Base-by-base conservation (phyloP, 2,329 filamentous ascomycete species). In the Sporothrix pseudoabietina region DNA sequence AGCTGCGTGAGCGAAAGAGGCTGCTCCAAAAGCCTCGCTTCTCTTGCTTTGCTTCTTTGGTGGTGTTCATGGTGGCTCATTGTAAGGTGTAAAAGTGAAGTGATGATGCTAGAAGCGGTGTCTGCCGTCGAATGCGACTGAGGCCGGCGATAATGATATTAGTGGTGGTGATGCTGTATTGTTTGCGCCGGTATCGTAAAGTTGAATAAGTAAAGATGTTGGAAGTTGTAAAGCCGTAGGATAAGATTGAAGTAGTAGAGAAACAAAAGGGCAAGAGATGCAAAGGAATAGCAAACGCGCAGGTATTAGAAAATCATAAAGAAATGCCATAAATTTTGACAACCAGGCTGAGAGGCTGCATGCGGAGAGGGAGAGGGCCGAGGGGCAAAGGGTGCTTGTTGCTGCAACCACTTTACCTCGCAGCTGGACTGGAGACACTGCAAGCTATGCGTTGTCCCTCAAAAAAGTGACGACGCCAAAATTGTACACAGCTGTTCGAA, bases 1-100 rank as follows among this genome's bases (percentile, higher is more conserved):
- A 80, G 78, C 84, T 86, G 74, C 83, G 83, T 75, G 81, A 84
- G 75, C 86, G 84, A 76, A 89, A 82, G 72, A 89, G 80, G 74
- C 82, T 81, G 72, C 71, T 75, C 84, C 83, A 85, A 75, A 87
- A 85, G 68, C 83, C 80, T 77, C 83, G 84, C 79, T 84, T 86
- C 77, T 82, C 82, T 68, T 76, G 80, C 76, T 83, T 84, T 80
- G 84, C 84, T 77, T 82, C 82, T 71, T 77, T 80, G 52, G 61
- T 59, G 57, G 55, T 47, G 44, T 69, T 74, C 76, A 77, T 77
- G 54, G 44, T 74, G 61, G 63, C 49, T 49, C 72, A 74, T 74
- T 71, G 55, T 72, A 12, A 70, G 63, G 71, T 44, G 44, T 32
- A 22, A 41, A n/a, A n/a, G 19, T 22, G 22, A n/a, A n/a, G 19